Conservation (phyloP, 1,139 yeast species). For the Insectozyma bohioensis region DNA sequence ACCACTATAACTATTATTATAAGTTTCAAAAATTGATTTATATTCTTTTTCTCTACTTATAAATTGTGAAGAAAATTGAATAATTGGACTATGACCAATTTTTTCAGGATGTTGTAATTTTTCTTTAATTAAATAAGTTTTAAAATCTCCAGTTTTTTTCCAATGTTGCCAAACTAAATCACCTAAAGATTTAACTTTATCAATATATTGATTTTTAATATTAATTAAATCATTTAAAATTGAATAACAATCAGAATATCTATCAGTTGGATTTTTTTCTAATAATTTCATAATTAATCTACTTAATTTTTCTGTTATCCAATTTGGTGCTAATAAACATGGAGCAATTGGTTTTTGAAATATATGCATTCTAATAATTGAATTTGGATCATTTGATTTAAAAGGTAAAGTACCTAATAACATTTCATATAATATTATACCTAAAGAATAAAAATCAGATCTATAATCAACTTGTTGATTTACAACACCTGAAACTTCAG, state of each 20-base stretch:
- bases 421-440: constrained; percentile 51
- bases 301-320: constrained; percentile 40
- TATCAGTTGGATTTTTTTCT: constrained; percentile 41
- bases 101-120: constrained; percentile 9
- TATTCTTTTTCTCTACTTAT: constrained; percentile 39
- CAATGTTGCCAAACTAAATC: constrained; percentile 13
- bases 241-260: constrained; percentile 40
- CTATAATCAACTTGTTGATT: constrained; percentile 45
- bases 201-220: constrained; percentile 22
- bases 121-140: constrained; percentile 10
- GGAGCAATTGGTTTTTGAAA: constrained; percentile 45
- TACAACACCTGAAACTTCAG: constrained; percentile 49
- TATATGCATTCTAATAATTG: constrained; percentile 43
- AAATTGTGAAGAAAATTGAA: constrained; percentile 29
- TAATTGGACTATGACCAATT: constrained; percentile 19
- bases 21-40: constrained; percentile 23
- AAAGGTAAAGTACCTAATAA: constrained; percentile 49
- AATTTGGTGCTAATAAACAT: constrained; percentile 26
- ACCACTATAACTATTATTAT: constrained; percentile 20
- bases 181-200: constrained; percentile 12
- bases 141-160: constrained; percentile 9
- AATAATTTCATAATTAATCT: constrained; percentile 44
- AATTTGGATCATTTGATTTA: constrained; percentile 39
- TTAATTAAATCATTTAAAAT: constrained; percentile 38
- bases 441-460: constrained; percentile 53